phyloP scores from a whole-genome alignment of 1,139 yeast species.

The Suhomyces maxii region DNA sequence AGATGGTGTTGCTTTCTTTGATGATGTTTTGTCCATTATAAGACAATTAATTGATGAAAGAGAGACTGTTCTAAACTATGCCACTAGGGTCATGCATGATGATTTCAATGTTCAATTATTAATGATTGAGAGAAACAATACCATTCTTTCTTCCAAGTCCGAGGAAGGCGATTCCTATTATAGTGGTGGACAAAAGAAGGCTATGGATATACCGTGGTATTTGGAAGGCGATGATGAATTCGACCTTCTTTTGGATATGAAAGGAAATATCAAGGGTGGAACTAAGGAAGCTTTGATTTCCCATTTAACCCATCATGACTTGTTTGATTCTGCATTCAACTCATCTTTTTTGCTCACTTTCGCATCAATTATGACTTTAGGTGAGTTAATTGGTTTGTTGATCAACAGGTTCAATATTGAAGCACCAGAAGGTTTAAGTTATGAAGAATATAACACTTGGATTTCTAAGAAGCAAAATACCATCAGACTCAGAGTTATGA shows the following conservation, averaged over 20 bases:
- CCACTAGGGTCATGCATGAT: slow-evolving; percentile 75
- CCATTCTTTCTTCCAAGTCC: slow-evolving; percentile 40
- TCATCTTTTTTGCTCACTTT: slow-evolving; percentile 73
- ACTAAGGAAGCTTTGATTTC: slow-evolving; percentile 78
- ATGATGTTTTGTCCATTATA: slow-evolving; percentile 45
- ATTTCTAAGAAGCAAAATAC: slow-evolving; percentile 67
- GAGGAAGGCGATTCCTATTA: slow-evolving; percentile 41
- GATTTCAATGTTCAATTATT: slow-evolving; percentile 64
- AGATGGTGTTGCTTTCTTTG: slow-evolving; percentile 47
- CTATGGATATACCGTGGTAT: slow-evolving; percentile 69
- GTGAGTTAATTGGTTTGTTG: slow-evolving; percentile 61
- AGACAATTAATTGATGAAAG: slow-evolving; percentile 67
- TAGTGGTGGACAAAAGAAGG: slow-evolving; percentile 36
- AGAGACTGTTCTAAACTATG: slow-evolving; percentile 66
- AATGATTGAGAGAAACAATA: slow-evolving; percentile 61
- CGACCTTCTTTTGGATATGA: slow-evolving; percentile 69
- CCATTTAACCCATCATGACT: slow-evolving; percentile 78
- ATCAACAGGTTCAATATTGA: slow-evolving; percentile 67
- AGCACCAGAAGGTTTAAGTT: slow-evolving; percentile 87
- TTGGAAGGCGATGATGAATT: slow-evolving; percentile 76
- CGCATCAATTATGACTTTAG: slow-evolving; percentile 70
- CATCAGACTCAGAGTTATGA: slow-evolving; percentile 67
- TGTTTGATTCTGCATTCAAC: slow-evolving; percentile 67
- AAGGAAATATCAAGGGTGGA: slow-evolving; percentile 83
- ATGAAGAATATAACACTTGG: slow-evolving; percentile 84